Evolutionary conservation across 805 yeast species (phyloP), one percentile per base, ranked within the genome.

Genomic region (Saccharomycodes ludwigii): DNA sequence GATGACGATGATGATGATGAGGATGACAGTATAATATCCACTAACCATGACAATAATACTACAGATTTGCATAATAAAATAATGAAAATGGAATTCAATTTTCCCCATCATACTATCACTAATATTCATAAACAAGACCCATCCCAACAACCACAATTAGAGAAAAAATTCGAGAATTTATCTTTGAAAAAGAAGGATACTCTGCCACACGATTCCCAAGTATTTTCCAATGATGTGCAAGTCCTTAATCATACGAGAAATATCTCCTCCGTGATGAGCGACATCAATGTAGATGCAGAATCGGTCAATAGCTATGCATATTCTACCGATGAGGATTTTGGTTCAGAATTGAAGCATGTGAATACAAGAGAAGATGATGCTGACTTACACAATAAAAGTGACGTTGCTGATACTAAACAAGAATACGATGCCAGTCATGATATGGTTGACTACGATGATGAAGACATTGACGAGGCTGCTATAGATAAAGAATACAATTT

Each of bases 191-290:
- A 22, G 31, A 28, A n/a, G 25, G 20, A 5, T 7, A 15, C 22
- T 17, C 18, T 35, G 37, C 18, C 34, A 40, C 12, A 30, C 31
- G 6, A 31, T 35, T 7, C 36, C 40, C 4, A 32, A 27, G n/a
- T n/a, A n/a, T n/a, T n/a, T n/a, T n/a, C n/a, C n/a, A n/a, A n/a
- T n/a, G n/a, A n/a, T n/a, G n/a, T n/a, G n/a, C n/a, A n/a, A n/a
- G n/a, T n/a, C n/a, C n/a, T n/a, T n/a, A n/a, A n/a, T n/a, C n/a
- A n/a, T n/a, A n/a, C n/a, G n/a, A n/a, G n/a, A n/a, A n/a, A n/a
- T n/a, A n/a, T n/a, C n/a, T n/a, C n/a, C n/a, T n/a, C n/a, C n/a
- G n/a, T n/a, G n/a, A n/a, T n/a, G n/a, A n/a, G n/a, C n/a, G n/a
- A n/a, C n/a, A n/a, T n/a, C n/a, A n/a, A n/a, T n/a, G n/a, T n/a